These are phyloP conservation scores for Tubosaeta sp. DNA, from an alignment of 768 basidiomycete genomes.

Conservation along the genomic window DNA sequence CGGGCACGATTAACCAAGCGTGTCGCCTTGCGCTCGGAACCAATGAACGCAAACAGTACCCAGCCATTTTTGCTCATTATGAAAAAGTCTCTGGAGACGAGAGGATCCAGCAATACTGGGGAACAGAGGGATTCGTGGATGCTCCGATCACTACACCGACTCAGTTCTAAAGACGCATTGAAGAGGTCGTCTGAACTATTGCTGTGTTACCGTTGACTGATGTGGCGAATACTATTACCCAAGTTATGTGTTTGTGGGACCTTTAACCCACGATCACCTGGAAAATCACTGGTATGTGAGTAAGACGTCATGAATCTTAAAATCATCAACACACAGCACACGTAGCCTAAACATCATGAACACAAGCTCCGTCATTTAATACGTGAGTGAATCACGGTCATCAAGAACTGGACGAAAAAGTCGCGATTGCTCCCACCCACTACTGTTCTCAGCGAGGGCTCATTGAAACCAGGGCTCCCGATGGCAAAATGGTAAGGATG, in stretches of 20 bases:
- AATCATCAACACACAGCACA: too few relatives aligned
- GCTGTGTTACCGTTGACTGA: neutral
- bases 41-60: slow-evolving; percentile 7
- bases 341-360: too few relatives aligned
- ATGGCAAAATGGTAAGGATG: too few relatives aligned
- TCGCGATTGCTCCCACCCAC: too few relatives aligned
- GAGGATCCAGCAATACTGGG: slow-evolving; percentile 1
- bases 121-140: slow-evolving; percentile 1
- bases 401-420: too few relatives aligned
- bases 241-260: neutral
- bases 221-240: neutral
- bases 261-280: too few relatives aligned
- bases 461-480: too few relatives aligned
- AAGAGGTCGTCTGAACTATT: neutral
- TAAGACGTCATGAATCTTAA: too few relatives aligned
- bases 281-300: too few relatives aligned
- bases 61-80: slow-evolving; percentile 8
- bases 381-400: too few relatives aligned
- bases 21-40: neutral
- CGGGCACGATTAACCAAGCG: neutral
- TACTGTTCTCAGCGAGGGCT: too few relatives aligned
- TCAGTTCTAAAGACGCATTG: neutral
- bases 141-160: neutral
- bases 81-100: slow-evolving; percentile 6
- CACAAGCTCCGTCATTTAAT: too few relatives aligned